Base-by-base conservation (phyloP, 2,329 filamentous ascomycete species). In the Tothia fuscella region DNA sequence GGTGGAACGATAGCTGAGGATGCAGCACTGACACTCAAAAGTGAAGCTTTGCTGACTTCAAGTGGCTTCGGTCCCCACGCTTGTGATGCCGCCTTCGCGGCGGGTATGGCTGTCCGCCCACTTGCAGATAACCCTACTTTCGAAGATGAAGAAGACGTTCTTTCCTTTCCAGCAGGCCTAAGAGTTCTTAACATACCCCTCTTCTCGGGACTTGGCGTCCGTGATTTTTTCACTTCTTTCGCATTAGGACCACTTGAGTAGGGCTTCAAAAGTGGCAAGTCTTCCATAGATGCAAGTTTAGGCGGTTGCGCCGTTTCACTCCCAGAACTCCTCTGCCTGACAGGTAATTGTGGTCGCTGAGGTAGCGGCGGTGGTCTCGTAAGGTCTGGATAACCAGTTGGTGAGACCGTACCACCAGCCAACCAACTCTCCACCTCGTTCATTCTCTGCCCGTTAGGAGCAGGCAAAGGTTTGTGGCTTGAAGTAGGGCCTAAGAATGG, bases 361-460 rank as follows among this genome's bases (percentile, higher is more conserved):
- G 76, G 73, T 19, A 82, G 68, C 7, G 76, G 62, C 10, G 63
- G 53, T 10, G 82, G 82, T 43, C 78, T 76, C n/a, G 82, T 81
- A n/a, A 93, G 67, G 50, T 93, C 81, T 4, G 78, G 73, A 56
- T 93, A 93, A 46, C 72, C 78, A 37, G 88, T 74, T 6, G 83
- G 81, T 35, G 84, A 85, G 48, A 94, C 80, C 2, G 84, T 91
- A 10, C 85, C 83, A 48, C 80, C 72, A 30, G 84, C 87, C 52
- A 93, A 81, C 68, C 76, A 88, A 3, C 75, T 78, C 16, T n/a
- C 25, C 44, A 21, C 40, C 33, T 26, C 28, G 7, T 22, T 38
- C 32, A 34, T 6, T 9, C 10, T 35, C 12, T 9, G 10, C 12
- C 19, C 22, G 10, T 38, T 21, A 22, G 12, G 19, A 9, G 32